These are phyloP conservation scores for Eimeria zaria DNA, from an alignment of 169 alveolate genomes.

Conservation along the genomic window DNA sequence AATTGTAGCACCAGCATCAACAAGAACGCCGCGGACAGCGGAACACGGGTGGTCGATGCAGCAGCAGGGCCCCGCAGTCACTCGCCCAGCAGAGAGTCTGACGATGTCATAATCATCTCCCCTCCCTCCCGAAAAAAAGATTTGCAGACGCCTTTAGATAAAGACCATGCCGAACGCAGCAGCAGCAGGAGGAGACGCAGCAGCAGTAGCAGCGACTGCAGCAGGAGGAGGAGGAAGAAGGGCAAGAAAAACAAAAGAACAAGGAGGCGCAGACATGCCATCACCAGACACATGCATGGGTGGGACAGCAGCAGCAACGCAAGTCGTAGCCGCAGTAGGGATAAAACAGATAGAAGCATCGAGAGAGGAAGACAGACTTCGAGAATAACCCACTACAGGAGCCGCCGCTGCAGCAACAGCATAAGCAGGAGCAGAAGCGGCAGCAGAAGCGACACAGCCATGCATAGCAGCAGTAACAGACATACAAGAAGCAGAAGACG, in stretches of 20 bases:
- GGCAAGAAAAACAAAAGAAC: not conserved
- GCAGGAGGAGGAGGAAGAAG: not conserved
- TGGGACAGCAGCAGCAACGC: constrained; percentile 42
- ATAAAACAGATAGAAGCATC: not conserved
- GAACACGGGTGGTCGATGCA: not conserved
- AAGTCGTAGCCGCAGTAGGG: constrained; percentile 14
- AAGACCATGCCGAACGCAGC: not conserved
- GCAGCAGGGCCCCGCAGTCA: not conserved
- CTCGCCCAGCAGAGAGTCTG: constrained; percentile 20
- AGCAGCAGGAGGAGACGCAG: constrained; percentile 3
- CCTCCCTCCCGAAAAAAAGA: not conserved
- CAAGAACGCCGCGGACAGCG: constrained; percentile 4
- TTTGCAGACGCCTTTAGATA: not conserved
- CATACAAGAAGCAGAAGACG: not conserved
- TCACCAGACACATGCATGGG: constrained; percentile 37
- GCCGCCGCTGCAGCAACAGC: not conserved
- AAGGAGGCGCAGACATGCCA: constrained; percentile 4
- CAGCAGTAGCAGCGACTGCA: constrained; percentile 13
- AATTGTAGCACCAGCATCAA: not conserved
- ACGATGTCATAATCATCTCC: constrained; percentile 7
- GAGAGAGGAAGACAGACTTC: not conserved
- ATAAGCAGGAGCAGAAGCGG: constrained; percentile 47
- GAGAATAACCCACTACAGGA: not conserved
- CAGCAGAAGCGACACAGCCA: not conserved
- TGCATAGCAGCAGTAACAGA: not conserved